These are phyloP conservation scores for Cicer arietinum DNA, from an alignment of 306 rosid genomes.

Conservation along the genomic window DNA sequence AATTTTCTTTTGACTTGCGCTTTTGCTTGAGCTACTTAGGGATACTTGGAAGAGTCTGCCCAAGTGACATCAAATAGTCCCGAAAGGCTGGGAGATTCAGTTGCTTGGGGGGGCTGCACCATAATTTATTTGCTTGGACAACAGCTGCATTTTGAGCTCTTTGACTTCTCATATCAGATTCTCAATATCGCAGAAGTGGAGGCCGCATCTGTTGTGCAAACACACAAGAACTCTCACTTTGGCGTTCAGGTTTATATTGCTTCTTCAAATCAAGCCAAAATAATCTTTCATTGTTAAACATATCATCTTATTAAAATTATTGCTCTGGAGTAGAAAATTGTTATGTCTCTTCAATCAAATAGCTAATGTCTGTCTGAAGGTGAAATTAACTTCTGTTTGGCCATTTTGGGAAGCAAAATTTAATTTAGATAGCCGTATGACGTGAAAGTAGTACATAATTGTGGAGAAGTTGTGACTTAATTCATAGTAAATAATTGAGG, in stretches of 20 bases:
- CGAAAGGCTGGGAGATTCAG: conserved; percentile 90
- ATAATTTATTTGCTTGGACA: conserved; percentile 95
- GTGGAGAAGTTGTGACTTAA: conserved; percentile 19
- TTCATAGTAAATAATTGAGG: neutral
- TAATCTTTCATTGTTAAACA: conserved; percentile 19
- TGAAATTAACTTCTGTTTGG: conserved; percentile 23
- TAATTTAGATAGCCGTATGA: conserved; percentile 3
- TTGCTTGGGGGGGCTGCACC: conserved; percentile 99
- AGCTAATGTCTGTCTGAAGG: neutral
- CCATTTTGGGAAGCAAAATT: conserved; percentile 5
- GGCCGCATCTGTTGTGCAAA: conserved; percentile 59
- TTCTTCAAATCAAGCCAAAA: conserved; percentile 21
- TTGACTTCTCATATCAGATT: conserved; percentile 94
- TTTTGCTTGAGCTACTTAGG: conserved; percentile 58
- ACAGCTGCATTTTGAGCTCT: conserved; percentile 94
- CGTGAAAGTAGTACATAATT: conserved; percentile 2
- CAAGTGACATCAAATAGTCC: conserved; percentile 68
- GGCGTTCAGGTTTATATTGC: conserved; percentile 64
- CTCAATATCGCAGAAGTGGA: conserved; percentile 97
- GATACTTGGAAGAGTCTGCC: conserved; percentile 83
- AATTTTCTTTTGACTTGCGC: conserved; percentile 38
- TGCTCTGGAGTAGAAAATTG: neutral
- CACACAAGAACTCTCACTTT: conserved; percentile 67
- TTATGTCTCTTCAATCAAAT: neutral
- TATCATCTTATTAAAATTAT: neutral